phyloP scores from a whole-genome alignment of 345 rosid species.

The Eucalyptus caleyi region DNA sequence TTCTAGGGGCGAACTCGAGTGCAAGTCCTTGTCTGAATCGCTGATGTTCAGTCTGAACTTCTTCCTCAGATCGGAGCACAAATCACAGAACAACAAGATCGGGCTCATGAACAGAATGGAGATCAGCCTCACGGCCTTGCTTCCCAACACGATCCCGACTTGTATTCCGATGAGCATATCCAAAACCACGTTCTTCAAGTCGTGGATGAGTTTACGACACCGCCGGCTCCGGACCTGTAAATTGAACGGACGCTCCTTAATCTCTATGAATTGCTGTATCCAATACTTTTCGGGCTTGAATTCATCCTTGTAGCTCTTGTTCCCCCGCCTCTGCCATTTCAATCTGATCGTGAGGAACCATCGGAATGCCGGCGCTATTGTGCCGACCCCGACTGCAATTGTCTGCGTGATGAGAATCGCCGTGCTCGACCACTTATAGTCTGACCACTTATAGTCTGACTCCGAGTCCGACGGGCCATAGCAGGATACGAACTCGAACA shows the following conservation, averaged over 20 bases:
- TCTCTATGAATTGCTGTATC: conserved; percentile 46
- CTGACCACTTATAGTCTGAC: conserved; percentile 81
- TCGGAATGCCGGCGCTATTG: conserved; percentile 55
- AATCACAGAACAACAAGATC: conserved; percentile 12
- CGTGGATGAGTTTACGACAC: conserved; percentile 36
- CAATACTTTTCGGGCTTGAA: conserved; percentile 59
- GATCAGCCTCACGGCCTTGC: conserved; percentile 49
- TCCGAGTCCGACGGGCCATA: conserved; percentile 1
- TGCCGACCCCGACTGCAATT: conserved; percentile 53
- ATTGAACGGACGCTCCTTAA: conserved; percentile 48
- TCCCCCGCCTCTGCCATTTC: conserved; percentile 40
- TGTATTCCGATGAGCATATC: conserved; percentile 41
- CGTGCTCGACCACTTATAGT: conserved; percentile 67
- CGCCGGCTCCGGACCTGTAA: conserved; percentile 13
- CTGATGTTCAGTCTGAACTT: conserved; percentile 2
- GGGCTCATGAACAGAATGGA: conserved; percentile 31
- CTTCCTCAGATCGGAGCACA: conserved; percentile 1
- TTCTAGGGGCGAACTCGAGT: conserved; percentile 6
- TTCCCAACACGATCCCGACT: conserved; percentile 41
- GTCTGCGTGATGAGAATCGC: conserved; percentile 48
- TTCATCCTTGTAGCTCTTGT: background rate
- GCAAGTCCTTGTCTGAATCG: conserved; percentile 19
- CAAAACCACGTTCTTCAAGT: conserved; percentile 13
- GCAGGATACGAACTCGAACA: conserved; percentile 35
- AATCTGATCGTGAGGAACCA: conserved; percentile 66